These are phyloP conservation scores for Brassica hybrid DNA, from an alignment of 441 rosid genomes.

Conservation along the genomic window DNA sequence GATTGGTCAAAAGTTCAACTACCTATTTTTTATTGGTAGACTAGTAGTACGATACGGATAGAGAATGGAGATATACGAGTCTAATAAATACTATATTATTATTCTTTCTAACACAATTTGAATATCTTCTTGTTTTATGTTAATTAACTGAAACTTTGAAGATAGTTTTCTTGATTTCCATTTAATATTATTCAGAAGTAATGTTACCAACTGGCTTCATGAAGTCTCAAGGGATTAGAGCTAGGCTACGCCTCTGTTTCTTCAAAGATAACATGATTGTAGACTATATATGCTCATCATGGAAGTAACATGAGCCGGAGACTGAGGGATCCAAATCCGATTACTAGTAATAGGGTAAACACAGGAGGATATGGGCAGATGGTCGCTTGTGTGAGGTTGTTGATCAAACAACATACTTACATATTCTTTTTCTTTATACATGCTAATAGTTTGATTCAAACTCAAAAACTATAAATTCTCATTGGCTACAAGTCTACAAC, in stretches of 20 bases:
- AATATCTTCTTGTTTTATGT: too few species aligned
- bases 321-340: background rate
- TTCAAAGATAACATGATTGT: background rate
- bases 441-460: background rate
- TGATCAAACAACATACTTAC: background rate
- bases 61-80: background rate
- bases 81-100: background rate
- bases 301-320: background rate
- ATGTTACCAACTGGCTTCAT: too few species aligned
- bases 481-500: background rate
- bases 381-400: too few species aligned
- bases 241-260: background rate
- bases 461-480: background rate
- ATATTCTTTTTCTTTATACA: background rate
- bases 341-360: too few species aligned
- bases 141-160: too few species aligned
- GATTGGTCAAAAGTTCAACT: constrained; percentile 16
- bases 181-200: too few species aligned
- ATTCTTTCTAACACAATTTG: too few species aligned
- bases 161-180: too few species aligned
- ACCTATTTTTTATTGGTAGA: constrained; percentile 17
- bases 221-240: background rate
- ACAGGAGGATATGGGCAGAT: too few species aligned
- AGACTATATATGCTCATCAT: background rate
- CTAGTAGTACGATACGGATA: constrained; percentile 5